Conservation (phyloP, 768 basidiomycete genomes). For the Boletus rubropictus region DNA sequence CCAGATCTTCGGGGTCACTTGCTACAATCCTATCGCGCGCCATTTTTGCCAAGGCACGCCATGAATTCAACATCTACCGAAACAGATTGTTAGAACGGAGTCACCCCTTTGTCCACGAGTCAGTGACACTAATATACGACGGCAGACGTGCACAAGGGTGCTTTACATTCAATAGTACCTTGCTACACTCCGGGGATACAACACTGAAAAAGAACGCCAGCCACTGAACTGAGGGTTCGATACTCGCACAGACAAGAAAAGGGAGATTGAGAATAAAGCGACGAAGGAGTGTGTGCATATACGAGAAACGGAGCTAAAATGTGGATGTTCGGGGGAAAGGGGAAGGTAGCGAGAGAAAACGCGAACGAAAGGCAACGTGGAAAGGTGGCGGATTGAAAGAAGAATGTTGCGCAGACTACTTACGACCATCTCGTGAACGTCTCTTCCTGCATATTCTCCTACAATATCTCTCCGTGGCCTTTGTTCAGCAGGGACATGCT, state of each 20-base stretch:
- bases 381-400: conserved; percentile 5
- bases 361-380: conserved; percentile 8
- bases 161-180: conserved; percentile 18
- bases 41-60: conserved; percentile 81
- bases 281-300: conserved; percentile 19
- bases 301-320: conserved; percentile 19
- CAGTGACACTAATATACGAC: neutral
- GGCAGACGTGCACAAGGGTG: neutral
- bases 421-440: conserved; percentile 78
- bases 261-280: conserved; percentile 11
- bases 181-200: conserved; percentile 21
- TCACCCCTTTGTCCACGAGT: neutral
- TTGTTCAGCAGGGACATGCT: conserved; percentile 77
- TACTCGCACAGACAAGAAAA: conserved; percentile 24
- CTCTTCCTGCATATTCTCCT: conserved; percentile 67
- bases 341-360: conserved; percentile 3
- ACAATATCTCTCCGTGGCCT: conserved; percentile 67
- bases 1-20: conserved; percentile 62
- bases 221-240: conserved; percentile 1
- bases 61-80: conserved; percentile 78
- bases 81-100: conserved; percentile 10
- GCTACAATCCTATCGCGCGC: conserved; percentile 72
- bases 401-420: conserved; percentile 32
- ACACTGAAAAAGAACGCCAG: conserved; percentile 13
- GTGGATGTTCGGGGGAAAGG: conserved; percentile 11